Conservation (phyloP, 2,329 filamentous ascomycete species). For the Didymella exigua region DNA sequence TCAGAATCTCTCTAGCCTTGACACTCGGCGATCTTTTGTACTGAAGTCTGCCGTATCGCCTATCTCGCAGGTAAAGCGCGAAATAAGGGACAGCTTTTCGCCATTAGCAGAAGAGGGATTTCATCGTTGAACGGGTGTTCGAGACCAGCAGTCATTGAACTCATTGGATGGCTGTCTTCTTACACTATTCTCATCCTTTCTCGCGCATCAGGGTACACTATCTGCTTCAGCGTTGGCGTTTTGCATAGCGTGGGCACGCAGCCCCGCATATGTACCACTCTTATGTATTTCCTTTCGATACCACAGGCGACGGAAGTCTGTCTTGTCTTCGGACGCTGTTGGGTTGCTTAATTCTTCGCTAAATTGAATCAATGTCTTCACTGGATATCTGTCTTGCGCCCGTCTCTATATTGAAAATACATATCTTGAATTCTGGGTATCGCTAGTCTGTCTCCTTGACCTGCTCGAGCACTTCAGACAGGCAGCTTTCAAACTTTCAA, state of each 20-base stretch:
- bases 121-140: constrained; percentile 1
- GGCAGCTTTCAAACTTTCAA: neutral
- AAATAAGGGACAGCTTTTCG: neutral
- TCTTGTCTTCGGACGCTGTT: neutral
- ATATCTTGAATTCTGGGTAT: neutral
- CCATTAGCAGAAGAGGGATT: neutral
- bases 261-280: neutral
- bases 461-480: constrained; percentile 39
- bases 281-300: constrained; percentile 12
- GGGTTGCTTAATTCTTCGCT: neutral
- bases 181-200: neutral
- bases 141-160: too few relatives aligned
- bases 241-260: constrained; percentile 23
- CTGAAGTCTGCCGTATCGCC: too few relatives aligned
- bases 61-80: neutral
- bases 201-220: neutral
- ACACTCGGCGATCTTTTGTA: too few relatives aligned
- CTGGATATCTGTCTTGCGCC: neutral
- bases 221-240: constrained; percentile 23
- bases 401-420: neutral
- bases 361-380: neutral
- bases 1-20: too few relatives aligned
- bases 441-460: neutral
- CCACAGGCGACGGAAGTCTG: constrained; percentile 1
- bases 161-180: neutral